Percentiles rank a stretch among this genome's conserved stretches.
Conservation (phyloP, 768 basidiomycete genomes). For the Lepiota brunneoincarnata region DNA sequence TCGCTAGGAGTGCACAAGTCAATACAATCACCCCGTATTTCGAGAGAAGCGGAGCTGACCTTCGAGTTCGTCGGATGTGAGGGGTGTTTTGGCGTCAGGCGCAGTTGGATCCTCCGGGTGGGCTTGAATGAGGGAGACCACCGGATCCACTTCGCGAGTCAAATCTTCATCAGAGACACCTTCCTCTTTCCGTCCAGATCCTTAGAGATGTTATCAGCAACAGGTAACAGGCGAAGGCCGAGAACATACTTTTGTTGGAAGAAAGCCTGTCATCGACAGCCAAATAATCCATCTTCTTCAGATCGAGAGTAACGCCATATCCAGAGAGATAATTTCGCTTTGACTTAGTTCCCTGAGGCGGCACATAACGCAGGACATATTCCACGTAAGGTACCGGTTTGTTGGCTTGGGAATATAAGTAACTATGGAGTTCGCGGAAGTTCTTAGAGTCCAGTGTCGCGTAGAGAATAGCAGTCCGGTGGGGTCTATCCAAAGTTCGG, state of each 20-base stretch:
- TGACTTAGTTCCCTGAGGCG: slow-evolving; percentile 29
- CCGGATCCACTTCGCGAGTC: slow-evolving; percentile 25
- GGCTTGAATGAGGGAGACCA: slow-evolving; percentile 36
- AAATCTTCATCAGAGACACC: slow-evolving; percentile 25
- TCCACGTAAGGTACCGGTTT: slow-evolving; percentile 48
- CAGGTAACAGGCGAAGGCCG: not conserved
- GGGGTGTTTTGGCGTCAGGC: slow-evolving; percentile 39
- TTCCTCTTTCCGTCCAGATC: slow-evolving; percentile 9
- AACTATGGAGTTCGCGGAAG: slow-evolving; percentile 68
- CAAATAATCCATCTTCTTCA: slow-evolving; percentile 98
- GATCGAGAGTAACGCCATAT: slow-evolving; percentile 87
- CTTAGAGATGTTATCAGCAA: slow-evolving; percentile 2
- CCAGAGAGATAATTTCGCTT: slow-evolving; percentile 63
- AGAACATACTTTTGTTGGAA: slow-evolving; percentile 18
- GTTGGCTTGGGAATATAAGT: slow-evolving; percentile 52
- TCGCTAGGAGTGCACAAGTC: slow-evolving; percentile 32
- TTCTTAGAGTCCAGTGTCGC: slow-evolving; percentile 61
- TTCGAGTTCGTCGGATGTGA: slow-evolving; percentile 50
- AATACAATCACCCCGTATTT: not conserved
- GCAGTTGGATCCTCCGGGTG: slow-evolving; percentile 37
- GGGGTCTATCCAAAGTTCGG: slow-evolving; percentile 42
- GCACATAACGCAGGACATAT: slow-evolving; percentile 75
- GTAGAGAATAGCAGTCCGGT: slow-evolving; percentile 75
- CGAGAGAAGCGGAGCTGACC: slow-evolving; percentile 31
- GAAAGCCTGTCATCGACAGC: slow-evolving; percentile 82